Evolutionary conservation across 2,329 filamentous ascomycete genomes (phyloP), one percentile per base, ranked within the genome.

Genomic region (Ophiocordyceps camponoti-floridani): DNA sequence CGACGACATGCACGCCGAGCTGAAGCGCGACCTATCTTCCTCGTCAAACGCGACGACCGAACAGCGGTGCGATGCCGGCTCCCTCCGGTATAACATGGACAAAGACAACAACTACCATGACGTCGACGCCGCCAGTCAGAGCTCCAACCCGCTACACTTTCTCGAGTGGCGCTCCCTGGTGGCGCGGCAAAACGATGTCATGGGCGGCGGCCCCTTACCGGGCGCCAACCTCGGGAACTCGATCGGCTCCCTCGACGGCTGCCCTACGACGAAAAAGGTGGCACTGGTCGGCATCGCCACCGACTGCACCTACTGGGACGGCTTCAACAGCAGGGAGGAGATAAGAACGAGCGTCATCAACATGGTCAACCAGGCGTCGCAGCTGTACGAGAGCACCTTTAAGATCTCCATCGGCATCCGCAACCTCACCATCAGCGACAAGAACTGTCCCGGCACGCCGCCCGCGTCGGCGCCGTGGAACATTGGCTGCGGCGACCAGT

Each of bases 361-460:
- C 44, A 72, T 85, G 57, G 82, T 98, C 59, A 95, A 94, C 63
- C 70, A 78, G 41, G 91, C 91, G 1, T 95, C 89, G 2, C 75
- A 79, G 49, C 65, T 95, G 10, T 98, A 91, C 57, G 91, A 98
- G 60, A 77, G 72, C 53, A 84, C 84, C 8, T 96, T 98, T 67
- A 95, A 95, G 62, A 89, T 98, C 54, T 89, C 88, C 0, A 76
- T 98, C 33, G 91, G 87, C 40, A 76, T 98, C 48, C 77, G 81
- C 52, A 94, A 94, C 56, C 63, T 98, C 44, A 83, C 86, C 28
- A 75, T 95, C 48, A 84, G 77, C 46, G 77, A 84, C 41, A 62
- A 71, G 4, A 67, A 68, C n/a, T 98, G 91, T 56, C 85, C 89
- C 0, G 75, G 75, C 4, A 73, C 77, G 0, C 65, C 82, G 6